These are phyloP conservation scores for Neurospora terricola DNA, from an alignment of 495 filamentous ascomycete genomes.

Conservation along the genomic window DNA sequence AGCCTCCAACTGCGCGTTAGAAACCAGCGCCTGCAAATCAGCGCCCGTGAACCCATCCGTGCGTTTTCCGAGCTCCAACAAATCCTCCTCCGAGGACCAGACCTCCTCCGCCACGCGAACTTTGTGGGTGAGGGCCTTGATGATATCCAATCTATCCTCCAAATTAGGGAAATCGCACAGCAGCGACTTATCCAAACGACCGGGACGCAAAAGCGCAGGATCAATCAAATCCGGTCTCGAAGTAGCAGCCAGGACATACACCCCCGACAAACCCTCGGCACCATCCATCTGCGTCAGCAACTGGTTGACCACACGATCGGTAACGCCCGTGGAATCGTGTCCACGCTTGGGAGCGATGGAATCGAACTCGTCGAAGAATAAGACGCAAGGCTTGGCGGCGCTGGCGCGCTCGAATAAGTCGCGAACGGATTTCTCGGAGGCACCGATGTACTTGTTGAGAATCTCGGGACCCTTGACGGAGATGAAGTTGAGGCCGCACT, in stretches of 20 bases:
- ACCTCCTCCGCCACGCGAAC: constrained; percentile 58
- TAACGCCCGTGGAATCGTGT: constrained; percentile 92
- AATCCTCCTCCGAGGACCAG: constrained; percentile 34
- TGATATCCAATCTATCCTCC: constrained; percentile 78
- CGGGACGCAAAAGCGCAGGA: constrained; percentile 80
- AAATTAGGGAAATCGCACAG: constrained; percentile 78
- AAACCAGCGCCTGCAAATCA: constrained; percentile 88
- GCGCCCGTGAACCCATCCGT: constrained; percentile 94
- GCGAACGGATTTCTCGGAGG: constrained; percentile 86
- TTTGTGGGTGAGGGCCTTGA: constrained; percentile 69
- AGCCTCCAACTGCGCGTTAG: constrained; percentile 93
- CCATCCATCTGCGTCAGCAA: constrained; percentile 98
- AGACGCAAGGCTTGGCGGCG: constrained; percentile 79
- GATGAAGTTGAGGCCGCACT: constrained; percentile 96
- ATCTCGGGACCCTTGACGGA: constrained; percentile 97
- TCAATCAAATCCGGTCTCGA: constrained; percentile 88
- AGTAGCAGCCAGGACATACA: constrained; percentile 93
- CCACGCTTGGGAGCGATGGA: constrained; percentile 94
- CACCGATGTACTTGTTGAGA: constrained; percentile 96
- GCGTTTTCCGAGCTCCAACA: constrained; percentile 57
- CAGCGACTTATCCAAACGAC: constrained; percentile 88
- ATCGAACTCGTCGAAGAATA: constrained; percentile 99
- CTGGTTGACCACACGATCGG: constrained; percentile 97
- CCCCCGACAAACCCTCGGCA: constrained; percentile 85
- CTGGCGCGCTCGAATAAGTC: constrained; percentile 89